Evolutionary conservation across 192 early-diverging fungal genomes (phyloP).

Genomic region (Radiomyces spectabilis): DNA sequence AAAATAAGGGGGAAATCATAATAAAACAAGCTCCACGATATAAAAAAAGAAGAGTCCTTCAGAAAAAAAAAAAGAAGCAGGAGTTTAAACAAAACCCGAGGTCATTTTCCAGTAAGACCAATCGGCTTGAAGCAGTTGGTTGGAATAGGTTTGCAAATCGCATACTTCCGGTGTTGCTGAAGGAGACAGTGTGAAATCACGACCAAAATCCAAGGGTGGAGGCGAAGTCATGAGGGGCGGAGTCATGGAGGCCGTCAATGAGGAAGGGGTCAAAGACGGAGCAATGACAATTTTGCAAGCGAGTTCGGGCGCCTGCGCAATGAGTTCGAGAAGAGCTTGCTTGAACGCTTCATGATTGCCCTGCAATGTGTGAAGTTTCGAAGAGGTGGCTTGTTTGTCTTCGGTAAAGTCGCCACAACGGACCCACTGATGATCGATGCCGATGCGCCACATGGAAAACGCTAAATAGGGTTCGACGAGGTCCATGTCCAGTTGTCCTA

Average conservation of each 20-base stretch:
- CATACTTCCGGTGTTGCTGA: conserved; percentile 25
- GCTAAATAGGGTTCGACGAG: neutral
- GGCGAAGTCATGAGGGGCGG: neutral
- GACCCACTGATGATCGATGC: conserved; percentile 38
- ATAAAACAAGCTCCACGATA: too few species aligned
- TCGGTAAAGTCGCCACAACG: conserved; percentile 57
- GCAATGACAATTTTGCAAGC: conserved; percentile 13
- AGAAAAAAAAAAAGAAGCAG: too few species aligned
- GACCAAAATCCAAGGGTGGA: conserved; percentile 10
- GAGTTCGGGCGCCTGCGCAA: conserved; percentile 4
- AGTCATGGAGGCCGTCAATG: conserved; percentile 3
- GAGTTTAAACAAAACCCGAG: too few species aligned
- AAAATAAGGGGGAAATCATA: too few species aligned
- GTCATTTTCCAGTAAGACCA: too few species aligned
- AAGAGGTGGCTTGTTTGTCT: conserved; percentile 44
- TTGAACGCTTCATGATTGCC: conserved; percentile 24
- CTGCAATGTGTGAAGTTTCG: conserved; percentile 38
- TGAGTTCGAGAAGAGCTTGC: conserved; percentile 7
- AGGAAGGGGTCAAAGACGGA: neutral
- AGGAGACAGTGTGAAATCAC: conserved; percentile 22
- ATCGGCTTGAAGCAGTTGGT: too few species aligned
- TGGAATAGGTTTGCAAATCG: too few species aligned
- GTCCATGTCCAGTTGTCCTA: conserved; percentile 9
- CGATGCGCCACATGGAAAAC: conserved; percentile 30
- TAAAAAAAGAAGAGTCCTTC: too few species aligned